Evolutionary conservation across 2,329 filamentous ascomycete genomes (phyloP), one percentile per base, ranked within the genome.

Genomic region (Ascochyta clinopodiicola): DNA sequence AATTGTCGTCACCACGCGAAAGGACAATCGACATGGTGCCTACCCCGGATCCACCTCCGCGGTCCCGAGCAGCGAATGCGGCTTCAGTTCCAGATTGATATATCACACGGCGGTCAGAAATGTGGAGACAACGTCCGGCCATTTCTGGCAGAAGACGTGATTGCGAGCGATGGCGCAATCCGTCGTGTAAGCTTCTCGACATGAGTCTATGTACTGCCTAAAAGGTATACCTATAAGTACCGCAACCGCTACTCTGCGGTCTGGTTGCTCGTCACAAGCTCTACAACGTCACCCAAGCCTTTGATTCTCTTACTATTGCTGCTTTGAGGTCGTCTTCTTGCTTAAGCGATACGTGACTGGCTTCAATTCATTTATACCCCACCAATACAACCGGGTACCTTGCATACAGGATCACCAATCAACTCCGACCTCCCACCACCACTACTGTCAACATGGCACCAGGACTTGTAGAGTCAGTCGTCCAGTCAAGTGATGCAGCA

Each of bases 151-250:
- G 51, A 25, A 48, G 45, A 48, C 47, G 44, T 50, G 47, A 73
- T 73, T 68, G 70, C 71, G 70, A 73, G 71, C 71, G 70, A 74
- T 74, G 67, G 69, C 69, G 71, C 71, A 66, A 73, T 68, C 51
- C 40, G 22, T 44, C 45, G 39, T 62, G 48, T 56, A 51, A 49
- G 40, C 52, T 43, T 45, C 48, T 47, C 56, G 51, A 54, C 51
- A 58, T 54, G 51, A 50, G 29, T 54, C 48, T 40, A 37, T 37
- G 44, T 52, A 35, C 40, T 42, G 19, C 44, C 36, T 22, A 24
- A 38, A 43, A 22, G n/a, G 44, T 36, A 45, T 43, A 46, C 37
- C 38, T 61, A 61, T 66, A 64, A 63, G 51, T 59, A 48, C 35
- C 31, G 17, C 13, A 21, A 22, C 36, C 46, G 42, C 43, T 37